Conservation (phyloP, 129 eudicot species). For the Flaveria trinervia region DNA sequence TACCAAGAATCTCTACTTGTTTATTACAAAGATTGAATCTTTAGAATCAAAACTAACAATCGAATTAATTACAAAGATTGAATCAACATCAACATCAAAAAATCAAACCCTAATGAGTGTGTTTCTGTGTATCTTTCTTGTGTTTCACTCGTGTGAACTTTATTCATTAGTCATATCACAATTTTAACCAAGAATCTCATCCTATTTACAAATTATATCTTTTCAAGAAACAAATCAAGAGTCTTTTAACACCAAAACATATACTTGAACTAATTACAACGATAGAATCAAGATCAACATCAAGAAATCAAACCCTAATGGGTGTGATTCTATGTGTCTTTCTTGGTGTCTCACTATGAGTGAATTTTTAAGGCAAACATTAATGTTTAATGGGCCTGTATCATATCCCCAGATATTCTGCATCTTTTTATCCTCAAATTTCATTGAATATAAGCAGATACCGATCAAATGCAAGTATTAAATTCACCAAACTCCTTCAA, state of each 20-base stretch:
- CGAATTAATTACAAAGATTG: background rate
- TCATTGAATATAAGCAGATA: constrained; percentile 15
- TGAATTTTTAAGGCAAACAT: constrained; percentile 32
- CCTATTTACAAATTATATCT: constrained; percentile 5
- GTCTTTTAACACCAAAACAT: constrained; percentile 15
- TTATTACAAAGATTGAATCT: constrained; percentile 9
- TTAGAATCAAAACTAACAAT: constrained; percentile 8
- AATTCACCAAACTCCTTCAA: constrained; percentile 28
- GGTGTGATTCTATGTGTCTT: constrained; percentile 27
- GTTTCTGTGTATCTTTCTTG: constrained; percentile 25
- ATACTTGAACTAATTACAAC: background rate
- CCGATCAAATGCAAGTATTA: constrained; percentile 15
- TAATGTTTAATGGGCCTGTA: constrained; percentile 36
- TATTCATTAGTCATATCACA: background rate
- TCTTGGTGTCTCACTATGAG: constrained; percentile 34
- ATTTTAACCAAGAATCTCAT: background rate
- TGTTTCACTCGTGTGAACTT: constrained; percentile 26
- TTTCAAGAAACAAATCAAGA: constrained; percentile 23
- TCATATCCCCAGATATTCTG: constrained; percentile 26
- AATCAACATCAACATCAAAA: constrained; percentile 26
- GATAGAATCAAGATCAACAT: constrained; percentile 27
- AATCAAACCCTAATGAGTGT: constrained; percentile 24
- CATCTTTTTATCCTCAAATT: constrained; percentile 13
- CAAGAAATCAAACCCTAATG: constrained; percentile 27
- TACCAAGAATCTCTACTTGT: background rate